Evolutionary conservation across 2,329 filamentous ascomycete genomes (phyloP).

Genomic region (Pseudovirgaria hyperparasitica): DNA sequence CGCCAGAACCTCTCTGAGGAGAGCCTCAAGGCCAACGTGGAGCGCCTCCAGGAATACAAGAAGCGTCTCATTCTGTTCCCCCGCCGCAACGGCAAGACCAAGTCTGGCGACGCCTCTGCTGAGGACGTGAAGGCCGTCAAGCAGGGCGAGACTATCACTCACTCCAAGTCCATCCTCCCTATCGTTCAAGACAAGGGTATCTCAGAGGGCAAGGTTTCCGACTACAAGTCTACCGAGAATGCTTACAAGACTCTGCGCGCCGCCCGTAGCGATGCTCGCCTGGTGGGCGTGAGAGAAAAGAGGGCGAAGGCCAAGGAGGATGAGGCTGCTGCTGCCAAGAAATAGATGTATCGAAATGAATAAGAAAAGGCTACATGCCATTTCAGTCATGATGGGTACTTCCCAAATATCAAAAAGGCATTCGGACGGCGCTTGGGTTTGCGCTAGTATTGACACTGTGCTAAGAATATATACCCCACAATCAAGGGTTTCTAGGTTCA

Average conservation of each 20-base stretch:
- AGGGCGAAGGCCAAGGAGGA: conserved; percentile 78
- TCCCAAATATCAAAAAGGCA: too few species aligned
- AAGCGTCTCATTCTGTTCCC: conserved; percentile 95
- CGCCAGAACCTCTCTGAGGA: conserved; percentile 96
- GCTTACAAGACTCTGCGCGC: conserved; percentile 80
- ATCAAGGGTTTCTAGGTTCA: too few species aligned
- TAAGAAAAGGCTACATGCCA: too few species aligned
- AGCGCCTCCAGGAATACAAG: conserved; percentile 96
- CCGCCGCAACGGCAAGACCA: conserved; percentile 80
- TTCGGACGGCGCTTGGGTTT: too few species aligned
- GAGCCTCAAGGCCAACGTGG: conserved; percentile 86
- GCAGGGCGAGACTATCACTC: conserved; percentile 37
- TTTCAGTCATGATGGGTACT: too few species aligned
- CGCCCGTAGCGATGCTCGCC: conserved; percentile 70
- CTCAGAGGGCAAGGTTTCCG: conserved; percentile 69
- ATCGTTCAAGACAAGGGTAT: conserved; percentile 61
- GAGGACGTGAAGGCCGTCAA: conserved; percentile 65
- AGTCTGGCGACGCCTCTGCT: conserved; percentile 80
- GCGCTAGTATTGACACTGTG: too few species aligned
- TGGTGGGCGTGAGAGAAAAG: conserved; percentile 82
- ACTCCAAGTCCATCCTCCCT: conserved; percentile 51
- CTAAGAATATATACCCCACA: too few species aligned
- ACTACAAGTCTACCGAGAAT: conserved; percentile 58
- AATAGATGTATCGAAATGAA: conserved; percentile 45
- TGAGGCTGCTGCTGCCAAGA: conserved; percentile 67